Evolutionary conservation across 2,329 filamentous ascomycete genomes (phyloP).

Genomic region (Ramichloridium luteum): DNA sequence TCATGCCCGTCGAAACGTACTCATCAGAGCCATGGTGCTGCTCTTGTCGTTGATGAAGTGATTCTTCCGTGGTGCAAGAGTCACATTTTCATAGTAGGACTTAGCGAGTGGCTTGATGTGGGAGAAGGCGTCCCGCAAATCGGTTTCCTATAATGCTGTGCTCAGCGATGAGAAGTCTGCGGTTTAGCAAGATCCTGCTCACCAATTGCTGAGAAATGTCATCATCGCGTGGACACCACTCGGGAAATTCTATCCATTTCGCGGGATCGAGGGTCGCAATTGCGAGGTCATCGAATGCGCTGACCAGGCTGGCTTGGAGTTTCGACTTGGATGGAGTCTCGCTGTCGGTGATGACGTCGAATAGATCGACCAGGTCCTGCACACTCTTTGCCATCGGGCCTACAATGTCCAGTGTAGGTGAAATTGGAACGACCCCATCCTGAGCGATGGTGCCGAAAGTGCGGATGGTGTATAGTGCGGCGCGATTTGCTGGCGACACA

Average conservation of each 20-base stretch:
- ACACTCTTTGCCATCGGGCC: neutral
- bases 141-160: no score
- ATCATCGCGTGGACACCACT: neutral
- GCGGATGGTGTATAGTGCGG: neutral
- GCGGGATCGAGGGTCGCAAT: neutral
- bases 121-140: neutral
- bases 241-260: neutral
- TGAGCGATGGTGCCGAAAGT: neutral
- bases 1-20: neutral
- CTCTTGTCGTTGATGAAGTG: neutral
- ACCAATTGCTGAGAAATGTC: neutral
- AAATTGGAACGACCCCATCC: neutral
- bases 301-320: neutral
- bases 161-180: no score
- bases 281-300: neutral
- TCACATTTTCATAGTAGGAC: neutral
- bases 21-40: neutral
- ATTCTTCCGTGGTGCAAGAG: neutral
- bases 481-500: neutral
- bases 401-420: neutral
- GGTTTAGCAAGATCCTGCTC: no score
- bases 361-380: neutral
- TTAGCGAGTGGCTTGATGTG: neutral
- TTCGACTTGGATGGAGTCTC: neutral
- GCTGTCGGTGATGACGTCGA: neutral